These are phyloP conservation scores for Thelonectria discophora DNA, from an alignment of 2,329 filamentous ascomycete genomes.

Conservation along the genomic window DNA sequence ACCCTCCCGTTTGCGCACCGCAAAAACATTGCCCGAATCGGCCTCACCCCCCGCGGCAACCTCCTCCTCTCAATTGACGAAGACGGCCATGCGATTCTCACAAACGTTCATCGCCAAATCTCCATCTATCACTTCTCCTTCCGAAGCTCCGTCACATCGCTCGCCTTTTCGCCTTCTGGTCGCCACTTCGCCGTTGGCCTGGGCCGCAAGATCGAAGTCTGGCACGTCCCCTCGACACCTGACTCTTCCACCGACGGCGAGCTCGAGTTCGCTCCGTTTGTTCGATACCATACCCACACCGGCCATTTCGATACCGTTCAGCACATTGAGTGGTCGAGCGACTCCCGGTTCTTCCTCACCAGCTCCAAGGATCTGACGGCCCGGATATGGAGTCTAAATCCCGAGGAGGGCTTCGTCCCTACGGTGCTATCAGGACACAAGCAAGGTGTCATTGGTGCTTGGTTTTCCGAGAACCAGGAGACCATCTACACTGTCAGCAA, in stretches of 20 bases:
- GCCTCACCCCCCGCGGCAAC: conserved; percentile 89
- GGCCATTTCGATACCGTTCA: conserved; percentile 90
- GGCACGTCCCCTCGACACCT: conserved; percentile 93
- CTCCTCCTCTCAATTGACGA: conserved; percentile 93
- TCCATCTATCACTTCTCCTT: conserved; percentile 97
- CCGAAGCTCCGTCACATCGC: conserved; percentile 79
- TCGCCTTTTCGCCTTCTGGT: conserved; percentile 91
- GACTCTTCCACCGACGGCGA: conserved; percentile 81
- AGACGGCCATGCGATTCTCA: conserved; percentile 91
- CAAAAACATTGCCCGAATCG: conserved; percentile 89
- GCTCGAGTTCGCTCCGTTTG: conserved; percentile 94
- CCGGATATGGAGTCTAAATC: conserved; percentile 91
- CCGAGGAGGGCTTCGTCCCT: conserved; percentile 86
- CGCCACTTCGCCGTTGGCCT: conserved; percentile 89
- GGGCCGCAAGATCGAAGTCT: conserved; percentile 89
- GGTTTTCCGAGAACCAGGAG: conserved; percentile 95
- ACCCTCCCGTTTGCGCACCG: conserved; percentile 92
- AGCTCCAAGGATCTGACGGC: conserved; percentile 92
- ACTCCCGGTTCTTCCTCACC: conserved; percentile 94
- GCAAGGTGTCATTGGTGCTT: conserved; percentile 91
- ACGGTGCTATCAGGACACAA: conserved; percentile 92
- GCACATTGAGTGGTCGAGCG: conserved; percentile 92
- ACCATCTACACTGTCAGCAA: conserved; percentile 96
- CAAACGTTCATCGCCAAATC: conserved; percentile 86
- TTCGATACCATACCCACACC: conserved; percentile 84